Evolutionary conservation across 345 rosid species (phyloP).

Genomic region (Euphorbia peplus): DNA sequence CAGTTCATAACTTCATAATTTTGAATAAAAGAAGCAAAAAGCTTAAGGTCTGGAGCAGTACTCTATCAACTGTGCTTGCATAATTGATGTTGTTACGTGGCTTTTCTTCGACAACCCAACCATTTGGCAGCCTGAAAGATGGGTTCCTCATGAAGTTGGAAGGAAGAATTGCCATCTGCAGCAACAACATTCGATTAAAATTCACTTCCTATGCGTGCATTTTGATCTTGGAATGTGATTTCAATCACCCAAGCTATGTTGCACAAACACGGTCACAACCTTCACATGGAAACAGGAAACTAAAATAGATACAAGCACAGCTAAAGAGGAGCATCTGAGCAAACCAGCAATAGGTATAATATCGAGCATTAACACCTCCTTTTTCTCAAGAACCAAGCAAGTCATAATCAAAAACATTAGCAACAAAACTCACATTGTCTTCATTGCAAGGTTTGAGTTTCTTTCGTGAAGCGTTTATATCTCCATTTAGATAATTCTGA

Average conservation of each 20-base stretch:
- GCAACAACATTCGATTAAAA: constrained; percentile 3
- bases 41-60: not conserved
- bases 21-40: not conserved
- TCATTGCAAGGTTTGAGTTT: constrained; percentile 10
- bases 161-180: constrained; percentile 37
- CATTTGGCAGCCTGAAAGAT: constrained; percentile 26
- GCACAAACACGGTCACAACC: too few species aligned
- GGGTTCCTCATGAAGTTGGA: constrained; percentile 12
- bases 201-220: not conserved
- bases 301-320: too few species aligned
- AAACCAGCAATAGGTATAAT: not conserved
- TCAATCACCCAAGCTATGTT: not conserved
- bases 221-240: not conserved
- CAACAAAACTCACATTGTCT: constrained; percentile 20
- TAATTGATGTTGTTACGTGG: constrained; percentile 21
- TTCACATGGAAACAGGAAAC: too few species aligned
- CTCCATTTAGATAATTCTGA: constrained; percentile 41
- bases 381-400: not conserved
- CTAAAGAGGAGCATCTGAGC: too few species aligned
- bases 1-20: not conserved
- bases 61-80: not conserved
- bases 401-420: not conserved
- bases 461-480: constrained; percentile 3
- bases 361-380: not conserved
- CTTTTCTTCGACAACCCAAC: constrained; percentile 40